A percentile compares a stretch with the other conserved stretches of the same genome.
These are phyloP conservation scores for barley (Hordeum vulgare) DNA, from an alignment of 176 grass and related monocot species.

Conservation along the genomic window MorexV3_pseudomolecules_assembly NC_058518.1:247964405-247964904, in stretches of 20 bases:
- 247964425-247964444: conserved; percentile 63
- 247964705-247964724: conserved; percentile 61
- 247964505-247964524: neutral
- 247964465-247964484: conserved; percentile 68
- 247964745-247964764: conserved; percentile 79
- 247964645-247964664: conserved; percentile 61
- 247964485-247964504: neutral
- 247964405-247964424: conserved; percentile 69
- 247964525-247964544: too few relatives aligned
- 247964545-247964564: neutral
- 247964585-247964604: neutral
- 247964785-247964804: conserved; percentile 87
- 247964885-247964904: neutral
- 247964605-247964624: neutral
- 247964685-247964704: conserved; percentile 71
- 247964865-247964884: neutral
- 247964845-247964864: conserved; percentile 44
- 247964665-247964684: conserved; percentile 95
- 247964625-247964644: neutral
- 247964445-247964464: conserved; percentile 85
- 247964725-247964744: conserved; percentile 60
- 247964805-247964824: conserved; percentile 99
- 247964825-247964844: conserved; percentile 94
- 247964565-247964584: neutral
- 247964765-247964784: conserved; percentile 80